These are phyloP conservation scores for Cercospora sp. DNA, from an alignment of 2,329 filamentous ascomycete genomes.

Conservation along the genomic window DNA sequence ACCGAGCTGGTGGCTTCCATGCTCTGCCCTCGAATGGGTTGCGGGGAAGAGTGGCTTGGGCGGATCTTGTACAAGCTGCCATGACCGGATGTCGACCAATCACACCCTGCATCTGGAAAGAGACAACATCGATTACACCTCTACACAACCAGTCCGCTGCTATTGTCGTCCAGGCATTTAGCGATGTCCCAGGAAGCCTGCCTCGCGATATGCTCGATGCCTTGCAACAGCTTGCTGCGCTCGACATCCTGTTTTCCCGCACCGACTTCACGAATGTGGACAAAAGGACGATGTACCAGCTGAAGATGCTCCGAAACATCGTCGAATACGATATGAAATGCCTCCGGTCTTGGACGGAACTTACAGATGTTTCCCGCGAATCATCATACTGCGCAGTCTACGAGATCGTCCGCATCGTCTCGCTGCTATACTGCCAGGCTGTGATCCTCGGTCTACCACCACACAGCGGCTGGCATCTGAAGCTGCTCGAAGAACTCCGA, in stretches of 20 bases:
- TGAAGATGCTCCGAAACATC: not conserved
- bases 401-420: not conserved
- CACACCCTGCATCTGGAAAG: not conserved
- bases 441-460: not conserved
- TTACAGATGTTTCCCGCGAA: not conserved
- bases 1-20: not conserved
- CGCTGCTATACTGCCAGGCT: not conserved
- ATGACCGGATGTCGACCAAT: not conserved
- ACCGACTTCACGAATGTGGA: not conserved
- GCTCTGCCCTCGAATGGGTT: not conserved
- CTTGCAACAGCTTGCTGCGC: not conserved
- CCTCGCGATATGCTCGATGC: not conserved
- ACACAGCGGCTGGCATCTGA: not conserved
- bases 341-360: not conserved
- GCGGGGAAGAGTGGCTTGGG: not conserved
- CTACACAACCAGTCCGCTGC: not conserved
- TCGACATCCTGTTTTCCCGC: not conserved
- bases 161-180: not conserved
- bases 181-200: not conserved
- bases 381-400: not conserved
- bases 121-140: not conserved
- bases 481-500: not conserved
- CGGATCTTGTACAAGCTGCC: not conserved
- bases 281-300: not conserved
- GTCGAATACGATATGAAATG: not conserved